A percentile compares a stretch with the other conserved stretches of the same genome.
Evolutionary conservation across 116 monocot genomes (phyloP).

Genomic region (Phalaenopsis hybrid): DNA sequence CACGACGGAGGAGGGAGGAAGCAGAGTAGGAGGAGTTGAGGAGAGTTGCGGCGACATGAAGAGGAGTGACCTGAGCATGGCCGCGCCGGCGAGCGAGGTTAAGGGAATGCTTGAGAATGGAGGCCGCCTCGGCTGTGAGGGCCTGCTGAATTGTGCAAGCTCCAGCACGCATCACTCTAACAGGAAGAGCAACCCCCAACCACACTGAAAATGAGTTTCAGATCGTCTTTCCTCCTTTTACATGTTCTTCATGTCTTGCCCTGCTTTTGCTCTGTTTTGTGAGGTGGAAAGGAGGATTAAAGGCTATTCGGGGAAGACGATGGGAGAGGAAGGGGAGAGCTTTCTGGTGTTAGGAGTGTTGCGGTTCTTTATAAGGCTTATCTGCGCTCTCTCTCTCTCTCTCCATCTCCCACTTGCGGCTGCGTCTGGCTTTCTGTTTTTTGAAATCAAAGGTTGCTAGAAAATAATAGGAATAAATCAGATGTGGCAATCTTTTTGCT

Average conservation of each 20-base stretch:
- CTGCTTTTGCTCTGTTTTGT: background rate
- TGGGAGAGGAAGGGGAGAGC: conserved; percentile 8
- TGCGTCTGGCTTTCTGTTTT: background rate
- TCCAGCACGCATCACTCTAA: conserved; percentile 68
- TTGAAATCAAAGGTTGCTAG: background rate
- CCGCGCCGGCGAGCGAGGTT: conserved; percentile 66
- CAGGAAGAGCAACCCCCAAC: conserved; percentile 13
- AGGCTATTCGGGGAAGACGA: background rate
- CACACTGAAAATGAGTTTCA: conserved; percentile 2
- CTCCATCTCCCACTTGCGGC: background rate
- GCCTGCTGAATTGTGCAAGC: conserved; percentile 76
- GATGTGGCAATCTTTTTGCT: background rate
- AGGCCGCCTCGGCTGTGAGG: conserved; percentile 83
- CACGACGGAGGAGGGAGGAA: conserved; percentile 48
- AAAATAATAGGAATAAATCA: background rate
- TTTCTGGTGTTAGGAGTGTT: conserved; percentile 4
- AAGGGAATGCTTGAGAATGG: conserved; percentile 70
- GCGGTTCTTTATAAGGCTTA: conserved; percentile 7
- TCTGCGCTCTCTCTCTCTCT: conserved; percentile 7
- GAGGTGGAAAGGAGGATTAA: background rate
- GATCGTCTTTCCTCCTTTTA: background rate
- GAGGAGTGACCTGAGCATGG: conserved; percentile 93
- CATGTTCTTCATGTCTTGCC: background rate
- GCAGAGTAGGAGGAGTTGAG: conserved; percentile 42
- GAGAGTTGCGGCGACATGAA: conserved; percentile 82